Evolutionary conservation across 768 basidiomycete genomes (phyloP).

Genomic region (Pholiota molesta): DNA sequence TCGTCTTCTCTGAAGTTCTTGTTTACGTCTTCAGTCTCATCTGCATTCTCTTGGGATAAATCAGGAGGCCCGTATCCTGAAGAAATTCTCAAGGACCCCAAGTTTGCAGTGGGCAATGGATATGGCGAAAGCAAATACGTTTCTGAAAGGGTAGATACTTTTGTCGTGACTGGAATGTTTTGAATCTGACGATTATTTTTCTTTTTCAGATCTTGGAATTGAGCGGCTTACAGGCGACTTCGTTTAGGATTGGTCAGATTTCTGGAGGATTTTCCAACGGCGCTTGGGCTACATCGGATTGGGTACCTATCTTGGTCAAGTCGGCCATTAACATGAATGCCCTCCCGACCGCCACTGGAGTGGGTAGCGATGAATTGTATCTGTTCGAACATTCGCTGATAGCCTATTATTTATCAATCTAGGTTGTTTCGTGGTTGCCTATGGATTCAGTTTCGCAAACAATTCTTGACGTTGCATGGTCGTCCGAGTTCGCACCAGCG

Average conservation of each 20-base stretch:
- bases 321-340: conserved; percentile 32
- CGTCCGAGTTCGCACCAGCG: conserved; percentile 19
- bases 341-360: conserved; percentile 31
- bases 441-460: conserved; percentile 29
- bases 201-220: conserved; percentile 28
- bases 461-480: conserved; percentile 33
- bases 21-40: conserved; percentile 39
- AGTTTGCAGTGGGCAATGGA: conserved; percentile 30
- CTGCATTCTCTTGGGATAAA: conserved; percentile 32
- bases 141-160: conserved; percentile 32
- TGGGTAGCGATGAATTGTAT: conserved; percentile 15
- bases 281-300: conserved; percentile 41
- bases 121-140: conserved; percentile 39
- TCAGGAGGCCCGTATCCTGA: conserved; percentile 34
- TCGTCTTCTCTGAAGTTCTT: conserved; percentile 34
- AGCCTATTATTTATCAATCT: background rate
- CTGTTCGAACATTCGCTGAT: too few species aligned
- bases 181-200: background rate
- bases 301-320: conserved; percentile 43
- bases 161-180: background rate
- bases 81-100: conserved; percentile 28
- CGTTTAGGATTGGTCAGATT: conserved; percentile 40
- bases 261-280: conserved; percentile 36
- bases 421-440: conserved; percentile 40
- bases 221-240: conserved; percentile 32